Evolutionary conservation across 2,329 filamentous ascomycete genomes (phyloP).

Genomic region (Botryotinia convoluta): DNA sequence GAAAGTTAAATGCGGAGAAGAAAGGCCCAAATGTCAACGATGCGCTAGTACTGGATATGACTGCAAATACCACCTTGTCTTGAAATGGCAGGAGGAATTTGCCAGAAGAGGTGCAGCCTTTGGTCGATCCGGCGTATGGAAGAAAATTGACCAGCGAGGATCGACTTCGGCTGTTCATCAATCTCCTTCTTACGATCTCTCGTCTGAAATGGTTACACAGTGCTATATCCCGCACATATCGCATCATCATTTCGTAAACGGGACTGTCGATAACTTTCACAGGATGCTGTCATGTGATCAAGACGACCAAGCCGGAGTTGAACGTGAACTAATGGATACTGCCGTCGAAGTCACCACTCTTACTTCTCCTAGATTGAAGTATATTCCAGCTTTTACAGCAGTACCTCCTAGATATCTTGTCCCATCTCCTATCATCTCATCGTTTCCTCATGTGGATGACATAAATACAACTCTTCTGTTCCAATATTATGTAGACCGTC

Average conservation of each 20-base stretch:
- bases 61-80: background rate
- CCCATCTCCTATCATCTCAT: background rate
- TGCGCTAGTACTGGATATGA: background rate
- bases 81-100: background rate
- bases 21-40: background rate
- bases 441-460: background rate
- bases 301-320: background rate
- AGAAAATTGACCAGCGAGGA: background rate
- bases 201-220: background rate
- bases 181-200: background rate
- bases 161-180: background rate
- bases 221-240: background rate
- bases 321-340: background rate
- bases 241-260: background rate
- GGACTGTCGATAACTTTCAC: background rate
- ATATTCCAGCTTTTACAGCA: background rate
- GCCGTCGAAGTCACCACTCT: background rate
- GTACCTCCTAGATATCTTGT: background rate
- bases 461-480: background rate
- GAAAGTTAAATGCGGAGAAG: background rate
- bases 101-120: background rate
- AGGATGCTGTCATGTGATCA: background rate
- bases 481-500: background rate
- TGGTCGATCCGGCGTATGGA: background rate
- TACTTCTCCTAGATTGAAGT: background rate